Percentiles rank a stretch among this genome's conserved stretches.
Conservation (phyloP, 1,284 basidiomycete species). For the Sanguinoderma infundibulare region DNA sequence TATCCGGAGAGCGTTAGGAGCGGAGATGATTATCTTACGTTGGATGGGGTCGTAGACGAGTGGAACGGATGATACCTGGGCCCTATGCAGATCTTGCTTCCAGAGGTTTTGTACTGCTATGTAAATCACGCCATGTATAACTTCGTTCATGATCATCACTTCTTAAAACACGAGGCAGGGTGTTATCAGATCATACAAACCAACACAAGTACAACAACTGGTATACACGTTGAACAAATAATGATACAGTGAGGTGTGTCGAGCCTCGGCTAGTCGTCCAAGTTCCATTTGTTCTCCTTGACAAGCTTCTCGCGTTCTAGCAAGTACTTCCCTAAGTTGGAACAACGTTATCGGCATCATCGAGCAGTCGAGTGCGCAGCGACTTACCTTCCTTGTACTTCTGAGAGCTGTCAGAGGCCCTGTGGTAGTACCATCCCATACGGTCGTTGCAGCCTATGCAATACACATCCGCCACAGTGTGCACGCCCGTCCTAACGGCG, state of each 20-base stretch:
- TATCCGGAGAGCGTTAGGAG: background rate
- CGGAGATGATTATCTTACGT: background rate
- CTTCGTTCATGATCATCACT: background rate
- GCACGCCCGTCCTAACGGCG: constrained; percentile 71
- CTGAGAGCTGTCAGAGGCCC: constrained; percentile 78
- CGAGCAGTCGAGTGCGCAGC: background rate
- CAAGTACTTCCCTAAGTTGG: constrained; percentile 78
- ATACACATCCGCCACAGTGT: constrained; percentile 81
- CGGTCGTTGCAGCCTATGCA: constrained; percentile 81
- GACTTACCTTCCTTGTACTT: constrained; percentile 85
- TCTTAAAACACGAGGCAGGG: background rate
- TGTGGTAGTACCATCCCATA: constrained; percentile 86
- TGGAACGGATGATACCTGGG: constrained; percentile 31
- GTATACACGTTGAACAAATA: background rate
- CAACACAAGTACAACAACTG: background rate
- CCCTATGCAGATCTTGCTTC: constrained; percentile 29
- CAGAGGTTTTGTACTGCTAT: constrained; percentile 30
- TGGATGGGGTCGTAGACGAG: constrained; percentile 18
- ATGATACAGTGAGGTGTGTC: background rate
- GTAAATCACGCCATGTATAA: constrained; percentile 29
- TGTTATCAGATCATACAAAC: background rate
- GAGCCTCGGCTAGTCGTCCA: constrained; percentile 41
- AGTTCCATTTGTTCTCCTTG: constrained; percentile 81
- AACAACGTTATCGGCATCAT: background rate
- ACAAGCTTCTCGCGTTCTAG: constrained; percentile 80